Conservation (phyloP, 768 basidiomycete genomes). For the Collybiopsis confluens region DNA sequence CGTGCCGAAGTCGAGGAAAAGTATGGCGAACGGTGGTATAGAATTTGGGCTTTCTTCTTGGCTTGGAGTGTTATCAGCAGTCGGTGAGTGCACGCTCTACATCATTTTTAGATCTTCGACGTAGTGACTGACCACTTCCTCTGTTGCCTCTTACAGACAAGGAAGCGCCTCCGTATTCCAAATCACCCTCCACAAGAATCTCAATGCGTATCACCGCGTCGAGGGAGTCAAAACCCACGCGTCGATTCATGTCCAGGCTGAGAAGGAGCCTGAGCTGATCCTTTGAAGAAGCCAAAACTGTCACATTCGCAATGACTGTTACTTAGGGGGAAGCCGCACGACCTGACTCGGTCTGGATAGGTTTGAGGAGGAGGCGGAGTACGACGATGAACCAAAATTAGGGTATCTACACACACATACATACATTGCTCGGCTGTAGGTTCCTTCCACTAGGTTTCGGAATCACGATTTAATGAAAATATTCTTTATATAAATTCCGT, state of each 20-base stretch:
- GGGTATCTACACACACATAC: too few relatives aligned
- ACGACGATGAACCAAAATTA: too few relatives aligned
- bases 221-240: constrained; percentile 78
- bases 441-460: too few relatives aligned
- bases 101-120: background rate
- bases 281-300: too few relatives aligned
- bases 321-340: too few relatives aligned
- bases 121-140: background rate
- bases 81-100: constrained; percentile 40
- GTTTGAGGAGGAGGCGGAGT: too few relatives aligned
- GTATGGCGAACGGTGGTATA: constrained; percentile 93
- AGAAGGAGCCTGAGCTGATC: constrained; percentile 33
- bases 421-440: too few relatives aligned
- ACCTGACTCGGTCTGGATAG: too few relatives aligned
- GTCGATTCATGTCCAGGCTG: constrained; percentile 69
- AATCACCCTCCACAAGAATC: constrained; percentile 96
- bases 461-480: too few relatives aligned
- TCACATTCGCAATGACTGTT: too few relatives aligned
- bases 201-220: constrained; percentile 92
- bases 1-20: constrained; percentile 82
- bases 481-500: too few relatives aligned
- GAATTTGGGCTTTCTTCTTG: constrained; percentile 96
- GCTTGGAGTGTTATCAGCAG: constrained; percentile 85
- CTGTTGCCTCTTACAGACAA: constrained; percentile 44
- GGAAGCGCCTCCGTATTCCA: constrained; percentile 94